Percentiles rank a stretch among this genome's conserved stretches.
Conservation (phyloP, 768 basidiomycete genomes). For the Tephrocybe sp. region DNA sequence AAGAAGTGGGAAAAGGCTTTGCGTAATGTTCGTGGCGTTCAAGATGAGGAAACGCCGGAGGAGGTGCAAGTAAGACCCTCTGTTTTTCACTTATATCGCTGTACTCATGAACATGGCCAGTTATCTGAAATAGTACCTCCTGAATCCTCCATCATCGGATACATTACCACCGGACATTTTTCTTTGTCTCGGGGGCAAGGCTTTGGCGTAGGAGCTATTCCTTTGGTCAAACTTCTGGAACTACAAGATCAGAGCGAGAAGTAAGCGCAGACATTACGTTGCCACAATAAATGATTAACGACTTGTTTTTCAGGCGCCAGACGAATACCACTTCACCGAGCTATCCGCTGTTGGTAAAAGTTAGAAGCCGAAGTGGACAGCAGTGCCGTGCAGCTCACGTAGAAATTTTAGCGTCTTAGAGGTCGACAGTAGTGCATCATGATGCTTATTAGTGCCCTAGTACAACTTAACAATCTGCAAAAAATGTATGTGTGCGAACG, state of each 20-base stretch:
- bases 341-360: conserved; percentile 52
- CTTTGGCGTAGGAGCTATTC: conserved; percentile 73
- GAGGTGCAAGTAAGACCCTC: conserved; percentile 24
- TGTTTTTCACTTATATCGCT: neutral
- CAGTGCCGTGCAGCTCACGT: conserved; percentile 53
- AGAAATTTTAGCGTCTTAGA: conserved; percentile 27
- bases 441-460: too few relatives aligned
- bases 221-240: conserved; percentile 52
- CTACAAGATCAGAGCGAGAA: conserved; percentile 48
- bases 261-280: conserved; percentile 19
- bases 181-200: conserved; percentile 80
- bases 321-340: conserved; percentile 24
- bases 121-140: conserved; percentile 43
- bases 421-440: too few relatives aligned
- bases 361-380: conserved; percentile 60
- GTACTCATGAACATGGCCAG: conserved; percentile 27
- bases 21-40: conserved; percentile 10
- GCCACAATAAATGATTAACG: neutral
- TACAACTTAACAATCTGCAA: neutral
- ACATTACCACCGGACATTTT: conserved; percentile 80
- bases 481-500: conserved; percentile 4
- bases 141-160: conserved; percentile 63
- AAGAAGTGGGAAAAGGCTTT: conserved; percentile 44
- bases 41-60: conserved; percentile 28
- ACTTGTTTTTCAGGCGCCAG: conserved; percentile 23